Evolutionary conservation across 805 yeast species (phyloP), one percentile per base, ranked within the genome.

Genomic region (Teunomyces panamensis): DNA sequence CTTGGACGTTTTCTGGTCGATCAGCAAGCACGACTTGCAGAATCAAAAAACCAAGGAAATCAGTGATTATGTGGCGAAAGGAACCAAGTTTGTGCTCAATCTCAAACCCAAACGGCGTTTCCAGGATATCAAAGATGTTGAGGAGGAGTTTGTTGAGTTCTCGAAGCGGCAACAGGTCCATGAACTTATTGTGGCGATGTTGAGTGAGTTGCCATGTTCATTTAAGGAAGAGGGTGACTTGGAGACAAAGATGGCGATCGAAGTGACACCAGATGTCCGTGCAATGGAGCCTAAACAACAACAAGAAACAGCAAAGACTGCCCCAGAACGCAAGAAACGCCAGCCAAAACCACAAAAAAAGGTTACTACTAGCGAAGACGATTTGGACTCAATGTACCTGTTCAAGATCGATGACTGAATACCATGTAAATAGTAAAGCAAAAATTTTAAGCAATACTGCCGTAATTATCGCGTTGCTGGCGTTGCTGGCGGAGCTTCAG

Each of bases 21-120:
- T 81, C 16, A 74, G 76, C n/a, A 60, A 65, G 30, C 73, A 75
- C 36, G 87, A 82, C 60, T 63, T 82, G 48, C 59, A 57, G 26
- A 73, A 75, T 33, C 87, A 82, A 50, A 82, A 82, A 56, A 64
- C 66, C 10, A 69, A 71, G 46, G 87, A 82, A 54, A 75, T 82
- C 13, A 9, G 11, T 10, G 41, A 37, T 3, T 14, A 30, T 5
- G 27, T 37, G 16, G 10, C 17, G 16, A 20, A 26, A 14, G 41
- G 41, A 6, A 20, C 30, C 30, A 37, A 37, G 41, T 37, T 37
- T 20, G 41, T 37, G 30, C 30, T 37, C 13, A 37, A 37, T 20
- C 41, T 37, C 41, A 24, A 26, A 29, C 41, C 41, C 27, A 37
- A 37, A 29, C 27, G 41, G n/a, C 41, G 41, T 5, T 24, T 37